phyloP scores from a whole-genome alignment of 225 moss, liverwort and hornwort genomes.

The Physcomitrium patens region DNA sequence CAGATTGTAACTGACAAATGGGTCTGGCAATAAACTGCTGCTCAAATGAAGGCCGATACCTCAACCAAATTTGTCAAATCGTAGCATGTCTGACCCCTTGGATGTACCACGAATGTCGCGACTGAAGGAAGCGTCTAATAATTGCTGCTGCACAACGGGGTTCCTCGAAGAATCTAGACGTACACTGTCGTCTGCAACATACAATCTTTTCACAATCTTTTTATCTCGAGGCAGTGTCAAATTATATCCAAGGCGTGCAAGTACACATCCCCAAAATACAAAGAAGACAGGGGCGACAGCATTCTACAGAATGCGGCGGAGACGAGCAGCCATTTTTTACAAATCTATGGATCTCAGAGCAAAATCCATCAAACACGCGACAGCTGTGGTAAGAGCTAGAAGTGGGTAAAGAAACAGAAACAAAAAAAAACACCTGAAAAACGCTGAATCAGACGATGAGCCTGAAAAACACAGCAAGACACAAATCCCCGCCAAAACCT shows the following conservation, averaged over 20 bases:
- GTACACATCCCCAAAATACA: neutral
- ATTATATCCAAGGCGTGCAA: neutral
- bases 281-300: neutral
- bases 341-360: neutral
- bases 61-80: too few species aligned
- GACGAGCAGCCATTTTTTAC: neutral
- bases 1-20: too few species aligned
- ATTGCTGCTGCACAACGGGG: too few species aligned
- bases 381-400: neutral
- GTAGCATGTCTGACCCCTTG: too few species aligned
- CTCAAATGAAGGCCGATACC: too few species aligned
- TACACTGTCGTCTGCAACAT: neutral
- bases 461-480: neutral
- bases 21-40: too few species aligned
- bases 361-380: neutral
- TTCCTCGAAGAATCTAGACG: too few species aligned
- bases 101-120: too few species aligned
- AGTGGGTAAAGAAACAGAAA: neutral
- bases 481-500: neutral
- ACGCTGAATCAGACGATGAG: too few species aligned
- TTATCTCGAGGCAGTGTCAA: neutral
- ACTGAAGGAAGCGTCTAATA: too few species aligned
- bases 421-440: neutral
- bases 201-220: neutral
- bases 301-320: neutral